Percentiles rank a stretch among this genome's conserved stretches.
phyloP scores from a whole-genome alignment of 2,329 filamentous ascomycete species.

The Aspergillus japonicus region DNA sequence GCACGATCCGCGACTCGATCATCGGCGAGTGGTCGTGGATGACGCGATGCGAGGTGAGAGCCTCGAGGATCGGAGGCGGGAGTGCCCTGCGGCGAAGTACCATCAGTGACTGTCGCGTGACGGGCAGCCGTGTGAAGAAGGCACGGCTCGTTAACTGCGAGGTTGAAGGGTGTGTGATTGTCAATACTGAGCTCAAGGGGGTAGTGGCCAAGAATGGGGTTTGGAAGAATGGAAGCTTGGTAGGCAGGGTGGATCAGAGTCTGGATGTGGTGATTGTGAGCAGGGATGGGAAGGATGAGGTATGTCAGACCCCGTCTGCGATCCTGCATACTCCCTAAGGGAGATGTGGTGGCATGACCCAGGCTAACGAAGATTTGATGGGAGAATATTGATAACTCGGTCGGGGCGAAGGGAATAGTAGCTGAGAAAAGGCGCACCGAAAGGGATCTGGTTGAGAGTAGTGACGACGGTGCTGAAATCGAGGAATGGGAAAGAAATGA shows the following conservation, averaged over 20 bases:
- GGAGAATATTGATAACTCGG: neutral
- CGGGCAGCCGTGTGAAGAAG: conserved; percentile 13
- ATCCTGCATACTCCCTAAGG: too few relatives aligned
- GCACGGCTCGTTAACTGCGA: conserved; percentile 21
- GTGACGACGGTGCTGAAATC: conserved; percentile 6
- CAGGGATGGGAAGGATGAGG: conserved; percentile 1
- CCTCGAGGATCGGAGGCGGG: conserved; percentile 14
- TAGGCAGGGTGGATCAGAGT: conserved; percentile 18
- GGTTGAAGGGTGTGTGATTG: conserved; percentile 22
- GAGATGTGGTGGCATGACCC: too few relatives aligned
- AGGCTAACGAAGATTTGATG: too few relatives aligned
- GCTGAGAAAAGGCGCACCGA: neutral
- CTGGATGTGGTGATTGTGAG: conserved; percentile 19
- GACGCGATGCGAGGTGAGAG: conserved; percentile 11
- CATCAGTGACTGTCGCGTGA: conserved; percentile 11
- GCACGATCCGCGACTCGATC: conserved; percentile 16
- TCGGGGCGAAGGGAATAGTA: neutral
- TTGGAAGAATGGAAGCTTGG: conserved; percentile 26
- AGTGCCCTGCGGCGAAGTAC: conserved; percentile 16
- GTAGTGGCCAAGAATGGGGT: conserved; percentile 26
- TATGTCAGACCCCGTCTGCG: neutral
- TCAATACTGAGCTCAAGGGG: conserved; percentile 20
- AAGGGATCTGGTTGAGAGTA: neutral
- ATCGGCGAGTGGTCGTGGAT: conserved; percentile 16
- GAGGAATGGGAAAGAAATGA: neutral